Evolutionary conservation across 2,329 filamentous ascomycete species (phyloP).

Genomic region (Fusarium bulbicola): DNA sequence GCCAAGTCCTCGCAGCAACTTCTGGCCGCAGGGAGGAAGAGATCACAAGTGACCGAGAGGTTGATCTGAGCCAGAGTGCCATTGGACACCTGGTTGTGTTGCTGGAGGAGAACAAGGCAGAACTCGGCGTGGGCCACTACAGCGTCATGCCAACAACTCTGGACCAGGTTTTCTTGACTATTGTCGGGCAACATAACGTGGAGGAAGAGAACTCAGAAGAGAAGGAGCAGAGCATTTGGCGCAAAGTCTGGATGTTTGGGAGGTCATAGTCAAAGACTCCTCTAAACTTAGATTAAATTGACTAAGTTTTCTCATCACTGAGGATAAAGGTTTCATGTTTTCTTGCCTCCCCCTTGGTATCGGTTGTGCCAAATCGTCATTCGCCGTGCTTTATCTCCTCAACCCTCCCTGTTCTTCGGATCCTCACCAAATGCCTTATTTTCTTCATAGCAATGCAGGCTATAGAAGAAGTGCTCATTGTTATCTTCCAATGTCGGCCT

Average conservation of each 20-base stretch:
- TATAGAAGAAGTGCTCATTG: conserved; percentile 43
- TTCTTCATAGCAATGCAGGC: conserved; percentile 44
- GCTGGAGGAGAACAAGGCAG: conserved; percentile 75
- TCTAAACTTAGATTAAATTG: no score
- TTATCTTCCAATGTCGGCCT: conserved; percentile 43
- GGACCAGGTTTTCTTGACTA: conserved; percentile 89
- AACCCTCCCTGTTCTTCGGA: conserved; percentile 37
- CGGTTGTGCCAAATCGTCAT: conserved; percentile 44
- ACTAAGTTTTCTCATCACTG: no score
- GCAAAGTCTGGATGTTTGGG: conserved; percentile 38
- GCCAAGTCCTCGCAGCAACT: conserved; percentile 47
- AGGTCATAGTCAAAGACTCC: conserved; percentile 18
- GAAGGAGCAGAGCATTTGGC: conserved; percentile 40
- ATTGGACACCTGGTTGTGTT: conserved; percentile 76
- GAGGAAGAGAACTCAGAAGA: conserved; percentile 73
- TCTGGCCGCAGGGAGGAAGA: conserved; percentile 35
- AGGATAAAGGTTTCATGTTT: no score
- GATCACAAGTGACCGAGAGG: conserved; percentile 28
- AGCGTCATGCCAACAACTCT: conserved; percentile 87
- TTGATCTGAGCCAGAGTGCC: conserved; percentile 54
- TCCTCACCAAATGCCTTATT: conserved; percentile 43
- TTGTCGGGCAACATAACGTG: conserved; percentile 83
- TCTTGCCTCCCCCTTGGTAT: conserved; percentile 30
- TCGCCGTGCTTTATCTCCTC: conserved; percentile 46
- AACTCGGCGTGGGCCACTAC: conserved; percentile 82